A percentile compares a stretch with the other conserved stretches of the same genome.
Evolutionary conservation across 2,329 filamentous ascomycete genomes (phyloP).

Genomic region (Beauveria australis): DNA sequence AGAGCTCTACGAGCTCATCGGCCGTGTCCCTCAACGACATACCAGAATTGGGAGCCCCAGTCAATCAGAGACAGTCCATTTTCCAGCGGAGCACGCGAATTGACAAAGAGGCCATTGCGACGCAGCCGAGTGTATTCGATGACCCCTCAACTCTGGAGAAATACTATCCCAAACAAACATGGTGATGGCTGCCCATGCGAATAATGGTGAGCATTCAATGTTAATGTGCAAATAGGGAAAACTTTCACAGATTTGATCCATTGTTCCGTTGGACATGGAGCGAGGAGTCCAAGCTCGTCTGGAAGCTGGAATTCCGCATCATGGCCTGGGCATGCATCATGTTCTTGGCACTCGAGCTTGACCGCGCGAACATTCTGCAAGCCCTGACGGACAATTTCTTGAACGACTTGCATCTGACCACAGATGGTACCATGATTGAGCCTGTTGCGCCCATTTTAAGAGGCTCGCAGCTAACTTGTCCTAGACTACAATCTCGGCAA

Average conservation of each 20-base stretch:
- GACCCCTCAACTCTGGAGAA: constrained; percentile 26
- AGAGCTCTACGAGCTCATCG: constrained; percentile 8
- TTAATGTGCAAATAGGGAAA: constrained; percentile 23
- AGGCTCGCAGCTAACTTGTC: neutral
- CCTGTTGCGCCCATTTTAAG: fast-evolving
- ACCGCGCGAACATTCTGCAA: constrained; percentile 38
- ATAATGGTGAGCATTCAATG: too few relatives aligned
- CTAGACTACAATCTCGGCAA: constrained; percentile 27
- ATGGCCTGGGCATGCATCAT: constrained; percentile 39
- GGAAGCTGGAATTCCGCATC: constrained; percentile 34
- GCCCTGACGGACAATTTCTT: constrained; percentile 42
- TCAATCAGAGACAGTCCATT: constrained; percentile 23
- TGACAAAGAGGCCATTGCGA: constrained; percentile 28
- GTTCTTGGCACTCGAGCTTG: constrained; percentile 36
- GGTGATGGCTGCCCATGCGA: constrained; percentile 9
- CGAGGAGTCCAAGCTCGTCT: constrained; percentile 29
- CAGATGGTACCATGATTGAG: constrained; percentile 23
- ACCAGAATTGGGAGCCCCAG: constrained; percentile 22
- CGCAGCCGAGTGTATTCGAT: constrained; percentile 31
- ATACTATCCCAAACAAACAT: constrained; percentile 24
- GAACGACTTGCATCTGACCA: constrained; percentile 32
- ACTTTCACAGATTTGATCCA: constrained; percentile 39
- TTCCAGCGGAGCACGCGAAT: constrained; percentile 22
- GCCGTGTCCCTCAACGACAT: constrained; percentile 11
- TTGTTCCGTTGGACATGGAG: constrained; percentile 33